Conservation (phyloP, 371 early-diverging fungal species). For the Mucor piriformis region DNA sequence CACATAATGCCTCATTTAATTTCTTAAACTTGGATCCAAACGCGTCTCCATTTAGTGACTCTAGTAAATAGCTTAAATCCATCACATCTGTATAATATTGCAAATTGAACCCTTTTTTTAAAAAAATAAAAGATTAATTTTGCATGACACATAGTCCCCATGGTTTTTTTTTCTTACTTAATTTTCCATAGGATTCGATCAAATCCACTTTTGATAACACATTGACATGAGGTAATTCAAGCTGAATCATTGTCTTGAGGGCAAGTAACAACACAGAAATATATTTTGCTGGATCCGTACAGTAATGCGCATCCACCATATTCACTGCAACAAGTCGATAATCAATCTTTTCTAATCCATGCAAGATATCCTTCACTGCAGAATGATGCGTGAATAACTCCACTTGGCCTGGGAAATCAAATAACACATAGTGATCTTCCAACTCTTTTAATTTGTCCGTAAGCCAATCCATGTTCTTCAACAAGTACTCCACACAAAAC, state of each 20-base stretch:
- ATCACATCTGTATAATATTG: conserved; percentile 95
- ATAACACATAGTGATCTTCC: conserved; percentile 86
- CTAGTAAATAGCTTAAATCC: conserved; percentile 83
- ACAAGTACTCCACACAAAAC: conserved; percentile 93
- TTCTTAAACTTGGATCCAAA: conserved; percentile 69
- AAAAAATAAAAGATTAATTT: too few species aligned
- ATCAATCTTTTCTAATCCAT: conserved; percentile 72
- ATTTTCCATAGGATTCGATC: conserved; percentile 74
- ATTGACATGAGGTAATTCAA: conserved; percentile 96
- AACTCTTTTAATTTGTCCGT: conserved; percentile 77
- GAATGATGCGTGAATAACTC: conserved; percentile 97
- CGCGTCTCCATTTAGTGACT: conserved; percentile 71
- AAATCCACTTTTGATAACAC: conserved; percentile 96
- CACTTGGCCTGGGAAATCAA: conserved; percentile 99
- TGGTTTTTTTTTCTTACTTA: conserved; percentile 54
- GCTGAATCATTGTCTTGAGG: conserved; percentile 89
- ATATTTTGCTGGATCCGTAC: conserved; percentile 92
- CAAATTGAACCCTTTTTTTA: conserved; percentile 70
- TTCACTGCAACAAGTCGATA: conserved; percentile 91
- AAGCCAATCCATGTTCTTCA: conserved; percentile 94
- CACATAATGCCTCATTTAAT: conserved; percentile 85
- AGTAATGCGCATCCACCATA: conserved; percentile 92
- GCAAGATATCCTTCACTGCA: conserved; percentile 80
- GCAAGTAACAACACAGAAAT: conserved; percentile 88
- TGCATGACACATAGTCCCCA: too few species aligned